Evolutionary conservation across 306 rosid genomes (phyloP).

Genomic region (Canavalia gladiata): DNA sequence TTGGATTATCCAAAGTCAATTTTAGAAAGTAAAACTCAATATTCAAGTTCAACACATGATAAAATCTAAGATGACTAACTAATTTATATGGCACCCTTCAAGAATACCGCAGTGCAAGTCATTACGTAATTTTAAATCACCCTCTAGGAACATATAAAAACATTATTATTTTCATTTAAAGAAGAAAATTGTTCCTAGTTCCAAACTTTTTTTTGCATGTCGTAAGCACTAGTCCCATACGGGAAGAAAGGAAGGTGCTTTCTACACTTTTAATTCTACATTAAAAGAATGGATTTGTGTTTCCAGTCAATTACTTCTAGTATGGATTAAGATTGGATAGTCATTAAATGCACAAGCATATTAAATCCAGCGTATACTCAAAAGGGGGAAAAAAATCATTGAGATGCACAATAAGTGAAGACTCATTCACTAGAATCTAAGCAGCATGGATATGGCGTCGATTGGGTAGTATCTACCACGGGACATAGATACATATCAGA

Average conservation of each 20-base stretch:
- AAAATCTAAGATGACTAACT: neutral
- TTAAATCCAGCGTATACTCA: neutral
- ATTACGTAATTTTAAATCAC: neutral
- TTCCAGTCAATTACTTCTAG: neutral
- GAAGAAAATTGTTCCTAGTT: neutral
- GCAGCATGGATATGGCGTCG: neutral
- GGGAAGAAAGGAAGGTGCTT: neutral
- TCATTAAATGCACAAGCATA: neutral
- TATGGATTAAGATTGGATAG: neutral
- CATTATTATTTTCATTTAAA: neutral
- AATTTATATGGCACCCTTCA: neutral
- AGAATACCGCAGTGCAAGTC: neutral
- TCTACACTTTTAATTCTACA: neutral
- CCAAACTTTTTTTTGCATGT: neutral
- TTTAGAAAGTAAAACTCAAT: neutral
- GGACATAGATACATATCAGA: neutral
- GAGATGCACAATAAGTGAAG: neutral
- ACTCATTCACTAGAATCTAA: neutral
- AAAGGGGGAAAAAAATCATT: neutral
- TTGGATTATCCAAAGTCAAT: neutral
- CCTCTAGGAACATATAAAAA: neutral
- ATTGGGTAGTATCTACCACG: neutral
- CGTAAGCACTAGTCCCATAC: neutral
- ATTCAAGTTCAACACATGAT: neutral
- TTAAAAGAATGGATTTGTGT: neutral